Percentiles rank a stretch among this genome's conserved stretches.
Evolutionary conservation across 2,329 filamentous ascomycete species (phyloP).

Genomic region (Sclerotinia subarctica): DNA sequence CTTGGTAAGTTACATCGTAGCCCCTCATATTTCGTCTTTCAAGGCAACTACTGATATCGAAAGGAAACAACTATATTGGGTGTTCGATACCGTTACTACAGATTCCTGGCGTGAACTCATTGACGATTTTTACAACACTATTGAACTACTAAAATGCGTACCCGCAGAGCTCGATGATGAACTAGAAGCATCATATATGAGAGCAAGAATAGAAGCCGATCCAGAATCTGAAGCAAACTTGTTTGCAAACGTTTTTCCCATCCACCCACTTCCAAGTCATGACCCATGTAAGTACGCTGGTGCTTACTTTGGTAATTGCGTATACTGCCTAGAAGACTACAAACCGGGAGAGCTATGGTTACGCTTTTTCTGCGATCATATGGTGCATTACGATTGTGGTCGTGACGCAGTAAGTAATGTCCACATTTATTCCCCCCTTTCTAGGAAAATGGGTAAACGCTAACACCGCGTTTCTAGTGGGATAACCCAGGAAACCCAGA

Average conservation of each 20-base stretch:
- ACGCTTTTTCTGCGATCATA: constrained; percentile 26
- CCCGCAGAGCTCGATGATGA: not conserved
- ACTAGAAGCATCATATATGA: not conserved
- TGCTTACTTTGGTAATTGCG: constrained; percentile 13
- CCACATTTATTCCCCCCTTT: not conserved
- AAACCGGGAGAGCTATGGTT: constrained; percentile 2
- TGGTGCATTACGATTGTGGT: constrained; percentile 24
- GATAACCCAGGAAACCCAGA: constrained; percentile 17
- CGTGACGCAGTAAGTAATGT: not conserved
- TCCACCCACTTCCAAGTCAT: constrained; percentile 13
- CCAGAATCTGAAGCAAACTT: constrained; percentile 10
- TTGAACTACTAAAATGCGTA: constrained; percentile 1
- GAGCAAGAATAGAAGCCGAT: not conserved
- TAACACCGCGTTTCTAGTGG: constrained; percentile 6
- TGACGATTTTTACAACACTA: constrained; percentile 17
- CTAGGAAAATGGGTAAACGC: not conserved
- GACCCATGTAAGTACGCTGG: not conserved
- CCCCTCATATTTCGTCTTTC: not conserved
- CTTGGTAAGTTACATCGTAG: constrained; percentile 23
- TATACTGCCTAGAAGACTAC: constrained; percentile 21
- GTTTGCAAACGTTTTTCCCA: constrained; percentile 6
- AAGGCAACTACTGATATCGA: not conserved
- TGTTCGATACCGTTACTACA: constrained; percentile 23
- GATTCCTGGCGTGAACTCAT: constrained; percentile 12
- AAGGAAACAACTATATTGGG: constrained; percentile 26